phyloP scores from a whole-genome alignment of 2,329 filamentous ascomycete genomes.

The Phialophora chinensis region DNA sequence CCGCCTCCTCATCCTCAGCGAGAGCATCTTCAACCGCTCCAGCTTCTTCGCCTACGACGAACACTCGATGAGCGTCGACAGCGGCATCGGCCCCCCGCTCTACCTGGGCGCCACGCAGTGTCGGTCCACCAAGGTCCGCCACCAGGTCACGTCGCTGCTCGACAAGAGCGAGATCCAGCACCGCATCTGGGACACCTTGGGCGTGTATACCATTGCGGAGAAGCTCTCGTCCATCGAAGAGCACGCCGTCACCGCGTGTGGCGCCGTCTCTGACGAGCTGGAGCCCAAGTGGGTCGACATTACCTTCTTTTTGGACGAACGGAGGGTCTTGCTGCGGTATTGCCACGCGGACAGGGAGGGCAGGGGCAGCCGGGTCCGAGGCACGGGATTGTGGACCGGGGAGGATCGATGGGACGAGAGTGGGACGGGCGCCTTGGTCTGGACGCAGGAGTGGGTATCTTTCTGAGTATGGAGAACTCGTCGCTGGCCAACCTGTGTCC shows the following conservation, averaged over 20 bases:
- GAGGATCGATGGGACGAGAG: conserved; percentile 22
- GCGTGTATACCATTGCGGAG: conserved; percentile 38
- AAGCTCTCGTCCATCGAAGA: conserved; percentile 37
- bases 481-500: too few species aligned
- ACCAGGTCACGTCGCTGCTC: conserved; percentile 36
- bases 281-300: conserved; percentile 40
- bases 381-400: conserved; percentile 26
- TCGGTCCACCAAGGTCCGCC: conserved; percentile 37
- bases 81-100: conserved; percentile 37
- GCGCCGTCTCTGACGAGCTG: conserved; percentile 23
- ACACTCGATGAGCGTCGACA: conserved; percentile 35
- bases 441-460: conserved; percentile 39
- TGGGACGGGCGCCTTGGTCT: conserved; percentile 36
- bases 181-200: conserved; percentile 32
- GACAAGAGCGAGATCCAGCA: conserved; percentile 28
- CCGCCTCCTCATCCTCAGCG: conserved; percentile 35
- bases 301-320: conserved; percentile 38
- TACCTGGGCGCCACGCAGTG: conserved; percentile 25
- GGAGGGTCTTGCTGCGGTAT: conserved; percentile 36
- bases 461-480: conserved; percentile 19
- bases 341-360: conserved; percentile 35
- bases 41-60: conserved; percentile 35
- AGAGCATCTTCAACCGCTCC: conserved; percentile 34
- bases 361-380: conserved; percentile 23
- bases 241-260: conserved; percentile 35